Base-by-base conservation (phyloP, 2,329 filamentous ascomycete genomes). In the Cladobotryum protrusum region DNA sequence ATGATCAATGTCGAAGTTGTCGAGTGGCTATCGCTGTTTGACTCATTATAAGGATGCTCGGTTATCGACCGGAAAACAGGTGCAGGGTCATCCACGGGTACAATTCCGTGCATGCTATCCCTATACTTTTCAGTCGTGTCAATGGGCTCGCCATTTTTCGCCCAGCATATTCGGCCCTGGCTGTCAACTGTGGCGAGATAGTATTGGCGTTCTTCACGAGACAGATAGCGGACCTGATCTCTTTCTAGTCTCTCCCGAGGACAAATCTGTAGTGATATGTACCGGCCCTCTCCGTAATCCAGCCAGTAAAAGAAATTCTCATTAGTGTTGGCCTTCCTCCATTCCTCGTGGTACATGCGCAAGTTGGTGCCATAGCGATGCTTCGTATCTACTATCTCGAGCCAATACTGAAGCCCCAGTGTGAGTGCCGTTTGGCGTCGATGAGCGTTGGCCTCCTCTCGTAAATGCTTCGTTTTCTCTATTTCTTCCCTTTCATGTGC, bases 221-320 rank as follows among this genome's bases (percentile, higher is more conserved):
- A 89, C 18, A 96, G 72, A 63, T 96, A 96, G 15, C 91, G 79
- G 2, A 96, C 87, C 59, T 85, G 82, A 64, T 95, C 88, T 19
- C 80, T 77, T 46, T 93, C 87, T 6, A 96, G 72, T 13, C 82
- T 75, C 52, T 87, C 84, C 34, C 91, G 77, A 1, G 89, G 84
- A 55, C 89, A 89, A 0, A 80, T 77, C 3, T 82, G 77, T 12
- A 92, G 71, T 55, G 92, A 85, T 40, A 93, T 63, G 36, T 78
- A 66, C 57, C 74, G 82, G 0, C 91, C 91, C 44, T 85, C 84
- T 5, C 91, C 91, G 52, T 86, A 76, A 63, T 96, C 91, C 1
- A 96, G 74, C 90, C 91, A 96, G 69, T 90, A 92, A 66, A 96
- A 96, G 75, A 91, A 96, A 63, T 93, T 95, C 64, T 96, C 86